These are phyloP conservation scores for Cystoisospora suis DNA, from an alignment of 169 alveolate species.

Conservation along the genomic window DNA sequence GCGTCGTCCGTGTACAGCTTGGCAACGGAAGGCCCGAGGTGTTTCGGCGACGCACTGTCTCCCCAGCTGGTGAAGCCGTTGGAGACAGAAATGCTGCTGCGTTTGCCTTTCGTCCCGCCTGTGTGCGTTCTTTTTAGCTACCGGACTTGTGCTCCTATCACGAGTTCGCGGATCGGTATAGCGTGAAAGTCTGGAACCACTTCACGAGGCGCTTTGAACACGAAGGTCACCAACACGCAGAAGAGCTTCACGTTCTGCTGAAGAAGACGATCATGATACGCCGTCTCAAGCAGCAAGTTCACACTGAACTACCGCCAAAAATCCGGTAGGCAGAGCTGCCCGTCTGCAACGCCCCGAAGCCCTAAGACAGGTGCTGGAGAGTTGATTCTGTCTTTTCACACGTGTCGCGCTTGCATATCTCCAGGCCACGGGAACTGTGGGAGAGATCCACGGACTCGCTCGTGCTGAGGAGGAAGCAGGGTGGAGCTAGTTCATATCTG, in stretches of 20 bases:
- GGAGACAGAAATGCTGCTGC: too few relatives aligned
- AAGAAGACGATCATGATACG: slow-evolving; percentile 87
- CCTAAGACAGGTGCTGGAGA: too few relatives aligned
- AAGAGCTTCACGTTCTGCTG: slow-evolving; percentile 79
- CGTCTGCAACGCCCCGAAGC: too few relatives aligned
- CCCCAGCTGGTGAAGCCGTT: background rate
- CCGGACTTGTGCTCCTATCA: slow-evolving; percentile 75
- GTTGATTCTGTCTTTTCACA: too few relatives aligned
- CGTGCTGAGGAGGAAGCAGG: background rate
- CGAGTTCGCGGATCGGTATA: slow-evolving; percentile 80
- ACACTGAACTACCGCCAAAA: slow-evolving; percentile 93
- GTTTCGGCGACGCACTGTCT: background rate
- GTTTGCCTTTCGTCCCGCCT: background rate
- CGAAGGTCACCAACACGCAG: slow-evolving; percentile 83
- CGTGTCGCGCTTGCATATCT: too few relatives aligned
- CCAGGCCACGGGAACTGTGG: too few relatives aligned
- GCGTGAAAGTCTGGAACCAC: slow-evolving; percentile 42
- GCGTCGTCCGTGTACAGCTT: background rate
- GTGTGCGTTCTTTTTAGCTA: slow-evolving; percentile 29
- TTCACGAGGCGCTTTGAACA: slow-evolving; percentile 71
- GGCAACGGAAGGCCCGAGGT: background rate
- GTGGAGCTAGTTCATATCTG: background rate
- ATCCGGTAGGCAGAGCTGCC: background rate
- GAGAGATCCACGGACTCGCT: too few relatives aligned
- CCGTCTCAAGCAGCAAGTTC: slow-evolving; percentile 93